Conservation (phyloP, 169 alveolate genomes). For the Plasmodium fragile region DNA sequence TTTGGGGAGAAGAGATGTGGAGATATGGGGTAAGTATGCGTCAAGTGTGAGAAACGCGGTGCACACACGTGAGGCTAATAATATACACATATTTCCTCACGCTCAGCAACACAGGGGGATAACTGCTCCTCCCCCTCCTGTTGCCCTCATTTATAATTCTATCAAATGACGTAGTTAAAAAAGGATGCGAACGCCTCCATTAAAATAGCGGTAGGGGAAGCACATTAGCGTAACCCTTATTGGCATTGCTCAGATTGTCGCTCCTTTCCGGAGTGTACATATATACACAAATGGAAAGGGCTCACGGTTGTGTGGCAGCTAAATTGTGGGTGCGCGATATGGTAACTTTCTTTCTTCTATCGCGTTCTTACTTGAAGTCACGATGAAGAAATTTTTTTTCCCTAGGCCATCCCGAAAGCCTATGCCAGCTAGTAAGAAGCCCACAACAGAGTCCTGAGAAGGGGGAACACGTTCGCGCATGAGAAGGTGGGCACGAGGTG, state of each 20-base stretch:
- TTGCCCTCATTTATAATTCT: background rate
- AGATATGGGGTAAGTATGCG: background rate
- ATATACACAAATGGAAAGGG: background rate
- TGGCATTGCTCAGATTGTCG: background rate
- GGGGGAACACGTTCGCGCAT: background rate
- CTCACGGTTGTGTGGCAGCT: background rate
- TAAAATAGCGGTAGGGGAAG: background rate
- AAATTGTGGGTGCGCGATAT: background rate
- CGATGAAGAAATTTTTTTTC: constrained; percentile 81
- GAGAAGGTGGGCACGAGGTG: background rate
- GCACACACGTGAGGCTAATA: background rate
- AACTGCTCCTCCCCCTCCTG: background rate
- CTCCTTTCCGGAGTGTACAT: background rate
- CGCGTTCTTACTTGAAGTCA: constrained; percentile 80
- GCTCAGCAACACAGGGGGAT: background rate
- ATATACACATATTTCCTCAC: background rate
- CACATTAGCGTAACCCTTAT: background rate
- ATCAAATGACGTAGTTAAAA: background rate
- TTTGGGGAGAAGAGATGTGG: constrained; percentile 16
- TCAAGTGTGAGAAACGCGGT: background rate
- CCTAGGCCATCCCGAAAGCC: constrained; percentile 86
- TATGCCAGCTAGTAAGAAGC: constrained; percentile 85
- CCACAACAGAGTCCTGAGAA: constrained; percentile 85
- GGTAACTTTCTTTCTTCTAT: background rate
- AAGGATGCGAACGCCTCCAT: background rate